Percentiles rank a stretch among this genome's conserved stretches.
phyloP scores from a whole-genome alignment of 139 green algal genomes.

The Astrephomene gubernaculifera region DNA sequence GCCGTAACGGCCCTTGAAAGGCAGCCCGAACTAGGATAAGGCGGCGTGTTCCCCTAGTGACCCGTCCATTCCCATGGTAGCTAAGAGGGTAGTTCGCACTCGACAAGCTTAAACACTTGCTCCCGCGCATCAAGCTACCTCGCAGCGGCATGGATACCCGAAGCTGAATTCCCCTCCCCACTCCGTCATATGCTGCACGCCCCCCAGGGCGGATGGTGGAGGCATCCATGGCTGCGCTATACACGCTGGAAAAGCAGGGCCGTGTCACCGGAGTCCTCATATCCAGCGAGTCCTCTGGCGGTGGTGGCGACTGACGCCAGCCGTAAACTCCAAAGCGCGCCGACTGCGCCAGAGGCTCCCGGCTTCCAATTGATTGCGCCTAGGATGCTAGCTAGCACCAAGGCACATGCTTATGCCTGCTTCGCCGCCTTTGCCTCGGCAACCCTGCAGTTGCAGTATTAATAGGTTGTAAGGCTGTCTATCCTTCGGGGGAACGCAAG shows the following conservation, averaged over 20 bases:
- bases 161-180: no score
- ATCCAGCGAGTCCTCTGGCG: conserved; percentile 17
- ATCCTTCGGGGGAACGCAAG: not conserved
- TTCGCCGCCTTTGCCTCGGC: conserved; percentile 17
- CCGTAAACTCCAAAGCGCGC: no score
- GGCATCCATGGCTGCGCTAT: conserved; percentile 20
- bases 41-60: no score
- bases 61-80: no score
- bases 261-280: conserved; percentile 20
- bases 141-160: no score
- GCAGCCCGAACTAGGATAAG: no score
- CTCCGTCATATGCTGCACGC: no score
- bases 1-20: no score
- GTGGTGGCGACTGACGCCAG: not conserved
- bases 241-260: conserved; percentile 21
- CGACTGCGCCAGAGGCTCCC: not conserved
- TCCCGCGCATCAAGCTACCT: no score
- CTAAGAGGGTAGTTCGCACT: no score
- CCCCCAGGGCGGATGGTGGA: conserved; percentile 36
- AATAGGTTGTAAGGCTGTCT: not conserved
- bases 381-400: not conserved
- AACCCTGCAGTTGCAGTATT: not conserved
- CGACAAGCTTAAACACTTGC: no score
- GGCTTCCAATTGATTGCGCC: not conserved
- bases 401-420: not conserved